Percentiles rank a stretch among this genome's conserved stretches.
Evolutionary conservation across 2,329 filamentous ascomycete species (phyloP).

Genomic region (Hirsutella rhossiliensis): DNA sequence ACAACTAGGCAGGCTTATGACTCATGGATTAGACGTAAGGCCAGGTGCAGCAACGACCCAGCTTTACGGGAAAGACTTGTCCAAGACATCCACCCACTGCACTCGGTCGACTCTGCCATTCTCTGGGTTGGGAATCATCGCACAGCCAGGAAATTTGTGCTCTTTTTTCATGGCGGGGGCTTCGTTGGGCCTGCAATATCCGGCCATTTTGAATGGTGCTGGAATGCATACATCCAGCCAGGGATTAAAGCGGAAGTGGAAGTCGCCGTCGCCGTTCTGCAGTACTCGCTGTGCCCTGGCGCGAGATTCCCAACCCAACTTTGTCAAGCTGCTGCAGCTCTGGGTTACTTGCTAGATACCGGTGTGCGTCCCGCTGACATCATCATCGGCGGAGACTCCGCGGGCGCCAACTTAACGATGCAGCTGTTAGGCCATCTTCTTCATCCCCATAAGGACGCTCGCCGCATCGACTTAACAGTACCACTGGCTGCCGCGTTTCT

Average conservation of each 20-base stretch:
- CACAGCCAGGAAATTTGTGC: slow-evolving; percentile 14
- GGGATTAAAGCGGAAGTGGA: slow-evolving; percentile 10
- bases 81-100: slow-evolving; percentile 9
- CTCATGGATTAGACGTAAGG: slow-evolving; percentile 11
- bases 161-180: slow-evolving; percentile 18
- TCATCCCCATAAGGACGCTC: slow-evolving; percentile 14
- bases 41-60: slow-evolving; percentile 1
- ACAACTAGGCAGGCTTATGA: slow-evolving; percentile 10
- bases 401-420: slow-evolving; percentile 20
- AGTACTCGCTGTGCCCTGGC: slow-evolving; percentile 20
- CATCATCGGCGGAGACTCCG: slow-evolving; percentile 24
- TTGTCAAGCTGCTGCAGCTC: slow-evolving; percentile 16
- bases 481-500: slow-evolving; percentile 18
- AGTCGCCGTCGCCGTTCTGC: slow-evolving; percentile 19
- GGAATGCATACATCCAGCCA: slow-evolving; percentile 12
- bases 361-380: slow-evolving; percentile 18
- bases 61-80: slow-evolving; percentile 6
- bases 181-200: slow-evolving; percentile 9
- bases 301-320: slow-evolving; percentile 19
- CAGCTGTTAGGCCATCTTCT: slow-evolving; percentile 20
- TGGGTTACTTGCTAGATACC: slow-evolving; percentile 15
- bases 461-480: slow-evolving; percentile 9
- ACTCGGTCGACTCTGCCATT: slow-evolving; percentile 7
- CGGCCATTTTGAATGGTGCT: slow-evolving; percentile 15
- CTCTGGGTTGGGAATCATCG: slow-evolving; percentile 16